Percentiles rank a stretch among this genome's conserved stretches.
phyloP scores from a whole-genome alignment of 257 asterid genomes.

The Fraxinus pennsylvanica region DNA sequence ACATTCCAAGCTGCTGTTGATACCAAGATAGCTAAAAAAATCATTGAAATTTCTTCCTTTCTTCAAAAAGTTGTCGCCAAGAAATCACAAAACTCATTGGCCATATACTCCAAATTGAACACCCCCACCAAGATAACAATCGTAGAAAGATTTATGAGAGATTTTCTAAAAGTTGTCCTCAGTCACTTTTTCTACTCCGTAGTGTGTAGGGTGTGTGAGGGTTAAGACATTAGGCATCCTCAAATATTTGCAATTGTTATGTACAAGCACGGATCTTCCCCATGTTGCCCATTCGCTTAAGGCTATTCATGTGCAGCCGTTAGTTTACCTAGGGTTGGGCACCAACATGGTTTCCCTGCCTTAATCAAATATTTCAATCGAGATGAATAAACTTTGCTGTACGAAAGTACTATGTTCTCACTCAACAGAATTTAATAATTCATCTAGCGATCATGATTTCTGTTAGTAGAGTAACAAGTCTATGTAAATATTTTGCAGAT shows the following conservation, averaged over 20 bases:
- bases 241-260: background rate
- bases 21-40: background rate
- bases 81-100: background rate
- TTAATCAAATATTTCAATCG: background rate
- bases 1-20: background rate
- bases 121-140: background rate
- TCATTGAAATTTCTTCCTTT: background rate
- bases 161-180: background rate
- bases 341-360: background rate
- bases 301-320: no score
- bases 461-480: background rate
- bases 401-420: background rate
- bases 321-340: background rate
- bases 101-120: background rate
- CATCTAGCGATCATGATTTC: background rate
- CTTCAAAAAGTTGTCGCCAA: background rate
- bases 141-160: background rate
- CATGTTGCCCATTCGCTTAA: no score
- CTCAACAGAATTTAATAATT: background rate
- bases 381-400: background rate
- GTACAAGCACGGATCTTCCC: no score
- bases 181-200: background rate
- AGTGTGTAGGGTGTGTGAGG: background rate
- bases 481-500: background rate
- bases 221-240: background rate